Percentiles rank a stretch among this genome's conserved stretches.
Conservation (phyloP, 306 rosid genomes). For the Acacia crassicarpa region DNA sequence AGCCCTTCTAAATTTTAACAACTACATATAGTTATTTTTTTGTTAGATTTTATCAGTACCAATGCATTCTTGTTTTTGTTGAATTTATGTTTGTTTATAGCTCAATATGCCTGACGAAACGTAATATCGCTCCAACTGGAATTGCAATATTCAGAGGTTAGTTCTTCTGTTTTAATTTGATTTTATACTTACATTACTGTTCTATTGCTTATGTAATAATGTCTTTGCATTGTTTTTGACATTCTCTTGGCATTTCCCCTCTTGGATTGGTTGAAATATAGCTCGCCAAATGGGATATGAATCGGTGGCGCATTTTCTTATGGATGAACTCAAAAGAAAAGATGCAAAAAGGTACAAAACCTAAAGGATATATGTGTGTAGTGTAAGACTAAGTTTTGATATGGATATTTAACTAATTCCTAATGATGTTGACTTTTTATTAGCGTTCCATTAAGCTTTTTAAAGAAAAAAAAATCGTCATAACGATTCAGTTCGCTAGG, state of each 20-base stretch:
- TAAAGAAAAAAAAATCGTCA: too few species aligned
- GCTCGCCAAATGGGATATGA: constrained; percentile 62
- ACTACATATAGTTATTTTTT: not conserved
- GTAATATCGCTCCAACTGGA: constrained; percentile 72
- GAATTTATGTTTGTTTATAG: constrained; percentile 34
- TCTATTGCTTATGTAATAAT: not conserved
- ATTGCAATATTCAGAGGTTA: constrained; percentile 61
- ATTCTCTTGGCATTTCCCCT: not conserved
- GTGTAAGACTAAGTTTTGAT: not conserved
- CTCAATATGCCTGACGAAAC: constrained; percentile 61
- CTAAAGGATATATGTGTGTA: constrained; percentile 8
- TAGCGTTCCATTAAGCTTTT: not conserved
- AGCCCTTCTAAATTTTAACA: not conserved
- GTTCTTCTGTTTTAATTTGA: constrained; percentile 4
- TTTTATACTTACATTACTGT: not conserved
- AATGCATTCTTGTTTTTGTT: not conserved
- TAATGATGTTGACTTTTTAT: not conserved
- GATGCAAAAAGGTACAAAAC: constrained; percentile 24
- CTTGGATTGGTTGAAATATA: constrained; percentile 32
- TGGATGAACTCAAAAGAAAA: constrained; percentile 58
- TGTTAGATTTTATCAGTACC: constrained; percentile 1
- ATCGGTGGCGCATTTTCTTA: constrained; percentile 73
- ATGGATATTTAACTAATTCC: not conserved
- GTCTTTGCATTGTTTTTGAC: not conserved
- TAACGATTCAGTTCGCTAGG: not conserved